Conservation (phyloP, 768 basidiomycete species). For the Suillus weaverae region DNA sequence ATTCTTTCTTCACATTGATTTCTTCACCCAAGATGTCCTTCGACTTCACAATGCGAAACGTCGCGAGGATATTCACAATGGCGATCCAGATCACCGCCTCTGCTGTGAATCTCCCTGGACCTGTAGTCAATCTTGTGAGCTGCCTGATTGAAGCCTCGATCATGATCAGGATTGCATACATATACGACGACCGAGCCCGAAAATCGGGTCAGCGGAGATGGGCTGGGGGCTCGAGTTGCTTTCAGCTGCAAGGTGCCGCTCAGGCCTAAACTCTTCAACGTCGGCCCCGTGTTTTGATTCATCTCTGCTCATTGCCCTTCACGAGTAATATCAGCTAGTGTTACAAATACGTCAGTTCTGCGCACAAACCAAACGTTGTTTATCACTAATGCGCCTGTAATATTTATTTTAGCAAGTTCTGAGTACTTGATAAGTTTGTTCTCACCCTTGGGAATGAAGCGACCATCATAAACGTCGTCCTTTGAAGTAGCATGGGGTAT, state of each 20-base stretch:
- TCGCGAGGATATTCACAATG: slow-evolving; percentile 23
- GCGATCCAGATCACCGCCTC: slow-evolving; percentile 25
- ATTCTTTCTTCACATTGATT: slow-evolving; percentile 22
- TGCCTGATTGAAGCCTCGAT: neutral
- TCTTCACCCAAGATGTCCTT: slow-evolving; percentile 22
- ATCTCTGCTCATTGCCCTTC: slow-evolving; percentile 27
- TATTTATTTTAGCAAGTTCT: neutral
- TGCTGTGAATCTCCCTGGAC: slow-evolving; percentile 24
- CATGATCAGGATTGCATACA: slow-evolving; percentile 14
- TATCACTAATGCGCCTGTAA: slow-evolving; percentile 29
- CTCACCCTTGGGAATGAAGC: slow-evolving; percentile 43
- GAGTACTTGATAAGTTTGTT: neutral
- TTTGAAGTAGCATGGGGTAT: slow-evolving; percentile 25
- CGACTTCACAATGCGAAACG: slow-evolving; percentile 23
- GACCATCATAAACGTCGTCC: slow-evolving; percentile 30
- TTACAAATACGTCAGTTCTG: neutral
- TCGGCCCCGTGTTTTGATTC: slow-evolving; percentile 17
- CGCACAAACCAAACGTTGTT: slow-evolving; percentile 36
- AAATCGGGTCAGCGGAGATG: slow-evolving; percentile 21
- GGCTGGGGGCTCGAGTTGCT: neutral
- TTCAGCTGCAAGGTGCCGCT: slow-evolving; percentile 21
- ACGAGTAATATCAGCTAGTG: neutral
- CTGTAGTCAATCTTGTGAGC: slow-evolving; percentile 2
- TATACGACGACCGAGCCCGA: slow-evolving; percentile 27
- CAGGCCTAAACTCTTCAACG: slow-evolving; percentile 26